Evolutionary conservation across 192 early-diverging fungal species (phyloP).

Genomic region (Chytriomyces sp.): DNA sequence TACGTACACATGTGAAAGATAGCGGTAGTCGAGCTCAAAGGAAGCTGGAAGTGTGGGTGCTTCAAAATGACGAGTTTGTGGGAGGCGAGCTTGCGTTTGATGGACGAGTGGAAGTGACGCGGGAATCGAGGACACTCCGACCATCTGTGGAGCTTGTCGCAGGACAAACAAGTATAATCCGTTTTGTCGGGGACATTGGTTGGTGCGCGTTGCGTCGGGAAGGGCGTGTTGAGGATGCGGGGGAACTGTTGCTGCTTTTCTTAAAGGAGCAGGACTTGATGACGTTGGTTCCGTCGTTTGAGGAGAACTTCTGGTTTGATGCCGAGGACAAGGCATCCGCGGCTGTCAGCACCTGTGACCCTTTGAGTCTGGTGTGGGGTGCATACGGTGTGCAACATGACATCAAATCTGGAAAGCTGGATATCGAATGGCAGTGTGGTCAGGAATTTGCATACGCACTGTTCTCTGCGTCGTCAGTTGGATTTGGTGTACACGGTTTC

Average conservation of each 20-base stretch:
- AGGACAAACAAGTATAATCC: slow-evolving; percentile 33
- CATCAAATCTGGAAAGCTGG: background rate
- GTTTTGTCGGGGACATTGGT: slow-evolving; percentile 40
- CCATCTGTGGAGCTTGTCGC: slow-evolving; percentile 12
- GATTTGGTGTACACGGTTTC: slow-evolving; percentile 7
- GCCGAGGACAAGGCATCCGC: background rate
- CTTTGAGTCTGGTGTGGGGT: slow-evolving; percentile 37
- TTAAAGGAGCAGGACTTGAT: slow-evolving; percentile 37
- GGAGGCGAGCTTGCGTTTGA: slow-evolving; percentile 66
- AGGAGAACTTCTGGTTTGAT: slow-evolving; percentile 44
- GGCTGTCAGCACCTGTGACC: slow-evolving; percentile 3
- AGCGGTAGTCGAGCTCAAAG: too few relatives aligned
- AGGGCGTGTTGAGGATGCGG: background rate
- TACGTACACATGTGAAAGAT: slow-evolving; percentile 26
- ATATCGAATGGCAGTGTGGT: slow-evolving; percentile 14
- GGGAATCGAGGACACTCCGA: slow-evolving; percentile 31
- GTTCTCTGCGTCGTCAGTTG: background rate
- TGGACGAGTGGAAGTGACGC: slow-evolving; percentile 40
- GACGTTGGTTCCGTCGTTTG: slow-evolving; percentile 56
- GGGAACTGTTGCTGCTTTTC: slow-evolving; percentile 33
- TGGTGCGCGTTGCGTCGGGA: slow-evolving; percentile 22
- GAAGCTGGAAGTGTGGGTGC: slow-evolving; percentile 64
- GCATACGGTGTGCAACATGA: slow-evolving; percentile 26
- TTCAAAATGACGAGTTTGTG: slow-evolving; percentile 48
- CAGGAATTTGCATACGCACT: slow-evolving; percentile 1